Conservation (phyloP, 768 basidiomycete genomes). For the Boletus vermiculosoides region DNA sequence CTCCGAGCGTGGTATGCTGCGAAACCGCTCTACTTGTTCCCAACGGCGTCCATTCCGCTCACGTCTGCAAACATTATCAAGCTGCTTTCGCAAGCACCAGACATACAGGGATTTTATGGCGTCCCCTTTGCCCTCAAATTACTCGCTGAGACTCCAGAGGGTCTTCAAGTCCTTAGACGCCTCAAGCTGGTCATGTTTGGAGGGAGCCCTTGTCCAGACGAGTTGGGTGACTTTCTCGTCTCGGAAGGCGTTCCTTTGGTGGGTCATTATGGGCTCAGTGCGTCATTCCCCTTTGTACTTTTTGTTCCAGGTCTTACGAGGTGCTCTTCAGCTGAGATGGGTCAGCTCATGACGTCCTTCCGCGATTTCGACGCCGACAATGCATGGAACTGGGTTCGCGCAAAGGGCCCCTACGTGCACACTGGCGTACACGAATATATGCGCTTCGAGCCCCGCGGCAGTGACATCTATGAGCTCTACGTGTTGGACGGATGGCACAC, state of each 20-base stretch:
- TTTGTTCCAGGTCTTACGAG: background rate
- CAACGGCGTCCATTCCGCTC: constrained; percentile 41
- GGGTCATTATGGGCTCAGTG: constrained; percentile 50
- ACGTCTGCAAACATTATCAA: constrained; percentile 44
- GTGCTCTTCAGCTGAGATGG: constrained; percentile 29
- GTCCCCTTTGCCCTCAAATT: constrained; percentile 44
- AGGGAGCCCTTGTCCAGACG: constrained; percentile 53
- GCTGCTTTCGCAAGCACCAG: constrained; percentile 36
- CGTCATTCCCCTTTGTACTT: constrained; percentile 11
- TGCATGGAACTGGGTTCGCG: constrained; percentile 53
- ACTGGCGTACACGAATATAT: constrained; percentile 34
- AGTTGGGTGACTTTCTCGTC: constrained; percentile 50
- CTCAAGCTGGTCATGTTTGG: constrained; percentile 53
- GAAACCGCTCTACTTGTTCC: constrained; percentile 44
- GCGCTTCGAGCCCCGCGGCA: constrained; percentile 42
- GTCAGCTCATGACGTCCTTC: constrained; percentile 45
- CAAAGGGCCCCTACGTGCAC: constrained; percentile 24
- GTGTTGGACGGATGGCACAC: constrained; percentile 52
- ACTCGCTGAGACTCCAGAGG: constrained; percentile 47
- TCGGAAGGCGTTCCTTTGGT: constrained; percentile 49
- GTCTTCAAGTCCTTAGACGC: constrained; percentile 38
- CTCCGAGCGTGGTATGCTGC: constrained; percentile 45
- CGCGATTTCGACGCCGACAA: constrained; percentile 51
- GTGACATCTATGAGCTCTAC: constrained; percentile 45
- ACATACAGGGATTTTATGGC: constrained; percentile 34